phyloP scores from a whole-genome alignment of 2,329 filamentous ascomycete species.

The Aspergillus candidus region DNA sequence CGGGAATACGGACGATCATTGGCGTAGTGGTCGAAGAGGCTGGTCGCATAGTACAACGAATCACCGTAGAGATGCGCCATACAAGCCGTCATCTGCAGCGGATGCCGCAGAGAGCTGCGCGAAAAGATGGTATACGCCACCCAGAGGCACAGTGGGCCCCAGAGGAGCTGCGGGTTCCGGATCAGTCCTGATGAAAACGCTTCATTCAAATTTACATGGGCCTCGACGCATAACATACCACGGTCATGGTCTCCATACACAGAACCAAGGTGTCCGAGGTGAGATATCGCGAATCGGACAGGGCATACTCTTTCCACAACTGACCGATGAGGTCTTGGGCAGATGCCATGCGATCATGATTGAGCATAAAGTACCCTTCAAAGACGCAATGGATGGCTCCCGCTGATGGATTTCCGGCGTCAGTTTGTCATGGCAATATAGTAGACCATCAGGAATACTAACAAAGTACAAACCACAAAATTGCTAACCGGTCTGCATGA shows the following conservation, averaged over 20 bases:
- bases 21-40: conserved; percentile 54
- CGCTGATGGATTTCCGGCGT: conserved; percentile 23
- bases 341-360: conserved; percentile 60
- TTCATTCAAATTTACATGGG: not conserved
- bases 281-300: conserved; percentile 82
- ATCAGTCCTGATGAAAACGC: conserved; percentile 1
- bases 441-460: conserved; percentile 33
- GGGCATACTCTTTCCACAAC: conserved; percentile 87
- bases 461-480: conserved; percentile 72
- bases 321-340: conserved; percentile 72
- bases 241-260: conserved; percentile 80
- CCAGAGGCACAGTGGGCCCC: conserved; percentile 57
- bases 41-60: conserved; percentile 58
- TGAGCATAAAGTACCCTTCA: conserved; percentile 74
- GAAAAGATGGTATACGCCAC: conserved; percentile 51
- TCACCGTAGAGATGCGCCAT: conserved; percentile 61
- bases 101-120: conserved; percentile 52
- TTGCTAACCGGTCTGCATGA: conserved; percentile 50
- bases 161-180: conserved; percentile 41
- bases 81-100: conserved; percentile 55
- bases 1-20: conserved; percentile 52
- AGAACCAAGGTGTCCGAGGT: conserved; percentile 76
- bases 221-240: conserved; percentile 46
- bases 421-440: not conserved
- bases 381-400: conserved; percentile 67